Evolutionary conservation across 148 eudicot genomes (phyloP).

Genomic region (Cornus suecica): DNA sequence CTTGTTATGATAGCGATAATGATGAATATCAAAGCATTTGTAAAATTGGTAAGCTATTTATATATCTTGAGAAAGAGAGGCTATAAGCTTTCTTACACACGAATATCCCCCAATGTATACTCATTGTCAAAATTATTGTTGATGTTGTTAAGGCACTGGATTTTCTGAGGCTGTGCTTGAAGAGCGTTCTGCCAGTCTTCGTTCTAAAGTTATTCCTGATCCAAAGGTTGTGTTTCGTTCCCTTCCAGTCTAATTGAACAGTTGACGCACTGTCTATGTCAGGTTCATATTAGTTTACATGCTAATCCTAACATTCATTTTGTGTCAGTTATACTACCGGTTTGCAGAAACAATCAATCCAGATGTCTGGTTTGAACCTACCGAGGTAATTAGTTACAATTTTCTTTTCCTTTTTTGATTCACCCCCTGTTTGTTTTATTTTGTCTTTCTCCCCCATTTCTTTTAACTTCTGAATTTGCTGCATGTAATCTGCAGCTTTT

Average conservation of each 20-base stretch:
- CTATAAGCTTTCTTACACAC: background rate
- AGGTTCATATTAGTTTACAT: constrained; percentile 7
- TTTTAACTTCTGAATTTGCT: constrained; percentile 2
- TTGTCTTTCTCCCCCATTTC: background rate
- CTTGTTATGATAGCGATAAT: constrained; percentile 80
- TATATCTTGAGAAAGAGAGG: background rate
- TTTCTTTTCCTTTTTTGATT: background rate
- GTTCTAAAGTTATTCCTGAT: constrained; percentile 70
- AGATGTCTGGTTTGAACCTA: constrained; percentile 96
- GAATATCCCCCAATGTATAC: constrained; percentile 24
- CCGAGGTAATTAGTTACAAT: constrained; percentile 51
- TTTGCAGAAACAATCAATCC: constrained; percentile 67
- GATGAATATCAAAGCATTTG: constrained; percentile 97
- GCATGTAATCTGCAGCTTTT: background rate
- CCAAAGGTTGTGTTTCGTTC: constrained; percentile 61
- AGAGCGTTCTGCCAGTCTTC: constrained; percentile 80
- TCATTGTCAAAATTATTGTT: constrained; percentile 12
- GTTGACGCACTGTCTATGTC: background rate
- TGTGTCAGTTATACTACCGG: constrained; percentile 76
- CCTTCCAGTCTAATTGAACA: background rate
- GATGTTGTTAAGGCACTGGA: constrained; percentile 67
- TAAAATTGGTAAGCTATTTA: constrained; percentile 66
- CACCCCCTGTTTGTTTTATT: background rate
- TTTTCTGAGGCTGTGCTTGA: constrained; percentile 78
- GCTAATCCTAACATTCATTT: constrained; percentile 10